Evolutionary conservation across 306 rosid species (phyloP).

Genomic region (Lagenaria siceraria): DNA sequence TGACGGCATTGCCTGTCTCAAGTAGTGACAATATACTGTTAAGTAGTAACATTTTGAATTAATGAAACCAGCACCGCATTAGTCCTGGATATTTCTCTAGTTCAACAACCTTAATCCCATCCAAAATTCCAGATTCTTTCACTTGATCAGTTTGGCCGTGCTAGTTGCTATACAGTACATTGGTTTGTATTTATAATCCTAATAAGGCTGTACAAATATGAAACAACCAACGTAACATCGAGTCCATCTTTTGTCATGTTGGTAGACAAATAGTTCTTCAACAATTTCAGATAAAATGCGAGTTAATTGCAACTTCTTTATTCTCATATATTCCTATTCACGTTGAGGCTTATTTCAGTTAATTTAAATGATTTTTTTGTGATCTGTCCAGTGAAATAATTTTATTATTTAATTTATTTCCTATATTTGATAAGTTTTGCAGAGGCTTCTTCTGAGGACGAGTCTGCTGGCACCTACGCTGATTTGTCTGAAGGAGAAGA

Average conservation of each 20-base stretch:
- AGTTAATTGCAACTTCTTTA: background rate
- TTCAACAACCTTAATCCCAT: background rate
- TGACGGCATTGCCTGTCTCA: background rate
- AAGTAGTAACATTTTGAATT: background rate
- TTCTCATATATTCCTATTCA: background rate
- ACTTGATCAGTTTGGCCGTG: background rate
- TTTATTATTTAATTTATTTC: background rate
- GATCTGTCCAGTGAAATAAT: background rate
- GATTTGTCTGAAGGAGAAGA: conserved; percentile 23
- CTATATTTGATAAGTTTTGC: conserved; percentile 21
- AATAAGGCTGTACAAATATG: background rate
- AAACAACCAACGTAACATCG: background rate
- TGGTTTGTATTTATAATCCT: background rate
- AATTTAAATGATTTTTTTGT: no score
- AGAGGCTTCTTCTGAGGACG: conserved; percentile 30
- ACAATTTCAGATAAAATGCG: background rate
- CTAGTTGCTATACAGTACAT: background rate
- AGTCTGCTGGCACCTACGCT: conserved; percentile 17
- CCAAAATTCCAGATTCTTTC: background rate
- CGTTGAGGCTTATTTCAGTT: background rate
- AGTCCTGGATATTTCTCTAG: background rate
- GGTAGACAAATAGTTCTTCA: background rate
- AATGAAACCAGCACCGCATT: background rate
- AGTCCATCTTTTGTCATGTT: background rate
- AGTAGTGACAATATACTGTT: background rate